These are phyloP conservation scores for Mucor piriformis DNA, from an alignment of 371 early-diverging fungal genomes.

Conservation along the genomic window DNA sequence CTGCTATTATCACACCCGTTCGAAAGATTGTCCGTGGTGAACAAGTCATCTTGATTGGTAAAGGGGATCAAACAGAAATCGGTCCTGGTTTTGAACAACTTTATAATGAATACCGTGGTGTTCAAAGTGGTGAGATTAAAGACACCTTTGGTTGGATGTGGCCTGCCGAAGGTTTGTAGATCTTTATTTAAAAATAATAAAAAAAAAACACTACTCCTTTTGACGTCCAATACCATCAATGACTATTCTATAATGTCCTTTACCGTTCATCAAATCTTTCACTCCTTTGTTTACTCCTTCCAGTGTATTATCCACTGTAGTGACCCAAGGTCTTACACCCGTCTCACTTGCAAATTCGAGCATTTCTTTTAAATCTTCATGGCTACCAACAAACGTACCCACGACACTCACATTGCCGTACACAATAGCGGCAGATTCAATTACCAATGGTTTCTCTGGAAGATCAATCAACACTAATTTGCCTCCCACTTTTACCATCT, in stretches of 20 bases:
- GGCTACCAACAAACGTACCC: conserved; percentile 76
- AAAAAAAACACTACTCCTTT: not conserved
- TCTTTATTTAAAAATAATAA: not conserved
- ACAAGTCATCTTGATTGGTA: conserved; percentile 39
- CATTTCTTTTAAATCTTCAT: conserved; percentile 61
- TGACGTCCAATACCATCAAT: conserved; percentile 37
- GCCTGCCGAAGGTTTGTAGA: conserved; percentile 69
- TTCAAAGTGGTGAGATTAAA: conserved; percentile 68
- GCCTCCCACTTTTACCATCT: conserved; percentile 51
- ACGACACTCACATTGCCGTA: conserved; percentile 53
- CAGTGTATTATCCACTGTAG: conserved; percentile 59
- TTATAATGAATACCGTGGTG: conserved; percentile 63
- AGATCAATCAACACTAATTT: conserved; percentile 67
- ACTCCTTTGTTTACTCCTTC: conserved; percentile 69
- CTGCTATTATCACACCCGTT: conserved; percentile 78
- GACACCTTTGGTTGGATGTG: conserved; percentile 76
- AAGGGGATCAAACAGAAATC: conserved; percentile 43
- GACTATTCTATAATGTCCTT: conserved; percentile 75
- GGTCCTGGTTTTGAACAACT: conserved; percentile 63
- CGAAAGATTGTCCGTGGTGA: conserved; percentile 68
- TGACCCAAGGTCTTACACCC: conserved; percentile 68
- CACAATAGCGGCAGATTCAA: conserved; percentile 51
- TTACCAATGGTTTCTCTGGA: conserved; percentile 60
- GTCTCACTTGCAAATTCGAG: conserved; percentile 72
- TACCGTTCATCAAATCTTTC: conserved; percentile 59